These are phyloP conservation scores for Boechera stricta DNA, from an alignment of 345 rosid genomes.

Conservation along the genomic window DNA sequence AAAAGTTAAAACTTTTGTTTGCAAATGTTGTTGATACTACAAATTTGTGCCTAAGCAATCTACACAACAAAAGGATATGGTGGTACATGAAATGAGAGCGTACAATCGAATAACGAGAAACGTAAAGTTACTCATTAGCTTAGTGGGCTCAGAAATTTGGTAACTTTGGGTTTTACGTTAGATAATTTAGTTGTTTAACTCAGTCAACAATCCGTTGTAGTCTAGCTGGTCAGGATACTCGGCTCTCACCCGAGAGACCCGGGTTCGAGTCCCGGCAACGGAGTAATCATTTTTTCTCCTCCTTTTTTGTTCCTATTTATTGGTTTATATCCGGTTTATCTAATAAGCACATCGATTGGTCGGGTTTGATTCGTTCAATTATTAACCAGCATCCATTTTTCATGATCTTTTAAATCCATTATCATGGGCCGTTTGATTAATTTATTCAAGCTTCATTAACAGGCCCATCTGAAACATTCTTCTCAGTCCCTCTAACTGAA, in stretches of 20 bases:
- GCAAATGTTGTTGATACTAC: neutral
- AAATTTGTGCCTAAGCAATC: neutral
- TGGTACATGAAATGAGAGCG: neutral
- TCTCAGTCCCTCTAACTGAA: neutral
- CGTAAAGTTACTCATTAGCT: no score
- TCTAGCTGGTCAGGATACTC: conserved; percentile 73
- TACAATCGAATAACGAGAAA: no score
- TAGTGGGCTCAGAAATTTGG: no score
- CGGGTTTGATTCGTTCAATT: no score
- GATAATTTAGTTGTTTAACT: rapidly evolving
- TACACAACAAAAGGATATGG: neutral
- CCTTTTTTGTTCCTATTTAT: no score
- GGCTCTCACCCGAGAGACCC: conserved; percentile 80
- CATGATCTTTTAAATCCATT: no score
- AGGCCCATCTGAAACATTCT: conserved; percentile 12
- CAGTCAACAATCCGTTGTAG: conserved; percentile 39
- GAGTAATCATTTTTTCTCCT: conserved; percentile 22
- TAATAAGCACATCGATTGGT: no score
- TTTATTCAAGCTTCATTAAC: neutral
- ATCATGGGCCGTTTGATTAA: neutral
- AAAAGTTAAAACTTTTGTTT: no score
- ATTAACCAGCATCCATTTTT: no score
- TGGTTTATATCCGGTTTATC: no score
- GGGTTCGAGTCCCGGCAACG: conserved; percentile 72
- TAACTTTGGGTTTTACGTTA: neutral